These are phyloP conservation scores for Phaffomyces thermotolerans DNA, from an alignment of 805 yeast genomes.

Conservation along the genomic window DNA sequence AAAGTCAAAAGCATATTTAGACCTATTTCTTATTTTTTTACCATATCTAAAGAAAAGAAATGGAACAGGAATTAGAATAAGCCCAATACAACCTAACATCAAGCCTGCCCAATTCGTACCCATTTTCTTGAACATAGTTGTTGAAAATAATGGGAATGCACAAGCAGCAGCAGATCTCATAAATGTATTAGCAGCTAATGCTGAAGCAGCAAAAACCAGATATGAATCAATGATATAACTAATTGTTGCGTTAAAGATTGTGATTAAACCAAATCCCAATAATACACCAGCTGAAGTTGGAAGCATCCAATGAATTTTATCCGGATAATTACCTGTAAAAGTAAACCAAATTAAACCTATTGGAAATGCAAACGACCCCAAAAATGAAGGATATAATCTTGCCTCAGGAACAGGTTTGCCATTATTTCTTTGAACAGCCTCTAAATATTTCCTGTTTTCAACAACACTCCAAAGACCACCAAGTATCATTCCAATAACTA, in stretches of 20 bases:
- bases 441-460: constrained; percentile 45
- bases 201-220: constrained; percentile 69
- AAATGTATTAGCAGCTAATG: constrained; percentile 67
- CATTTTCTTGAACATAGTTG: constrained; percentile 60
- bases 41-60: constrained; percentile 56
- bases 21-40: constrained; percentile 42
- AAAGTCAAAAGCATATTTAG: constrained; percentile 33
- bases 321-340: constrained; percentile 77
- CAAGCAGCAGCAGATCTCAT: constrained; percentile 64
- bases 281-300: constrained; percentile 61
- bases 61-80: constrained; percentile 58
- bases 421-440: constrained; percentile 40
- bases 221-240: constrained; percentile 71
- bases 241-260: constrained; percentile 61
- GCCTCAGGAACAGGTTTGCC: constrained; percentile 70
- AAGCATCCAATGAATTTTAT: constrained; percentile 69
- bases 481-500: constrained; percentile 58
- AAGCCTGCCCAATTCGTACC: constrained; percentile 79
- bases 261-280: constrained; percentile 61
- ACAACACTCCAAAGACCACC: constrained; percentile 49
- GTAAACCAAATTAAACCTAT: constrained; percentile 80
- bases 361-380: constrained; percentile 66
- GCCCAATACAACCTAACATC: constrained; percentile 54
- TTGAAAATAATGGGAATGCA: constrained; percentile 65
- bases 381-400: constrained; percentile 71